phyloP scores from a whole-genome alignment of 495 filamentous ascomycete species.

The Chaetomidium leptoderma region DNA sequence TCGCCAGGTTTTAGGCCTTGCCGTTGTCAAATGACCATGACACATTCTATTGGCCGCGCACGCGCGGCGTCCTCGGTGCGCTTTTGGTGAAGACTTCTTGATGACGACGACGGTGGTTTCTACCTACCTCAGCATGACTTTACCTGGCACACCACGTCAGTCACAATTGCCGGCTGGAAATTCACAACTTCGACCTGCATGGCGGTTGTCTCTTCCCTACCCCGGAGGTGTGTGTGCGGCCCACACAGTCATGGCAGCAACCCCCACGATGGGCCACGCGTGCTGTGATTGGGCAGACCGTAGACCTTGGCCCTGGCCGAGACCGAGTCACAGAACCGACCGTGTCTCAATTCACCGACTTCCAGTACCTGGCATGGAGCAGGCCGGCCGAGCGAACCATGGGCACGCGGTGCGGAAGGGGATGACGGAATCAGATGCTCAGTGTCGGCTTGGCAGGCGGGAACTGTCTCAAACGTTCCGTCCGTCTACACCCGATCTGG shows the following conservation, averaged over 20 bases:
- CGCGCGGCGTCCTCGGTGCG: neutral
- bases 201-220: neutral
- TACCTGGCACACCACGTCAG: constrained; percentile 4
- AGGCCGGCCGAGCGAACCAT: neutral
- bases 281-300: neutral
- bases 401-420: constrained; percentile 9
- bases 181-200: neutral
- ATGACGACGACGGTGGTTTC: neutral
- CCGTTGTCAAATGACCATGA: constrained; percentile 17
- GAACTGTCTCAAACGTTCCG: constrained; percentile 24
- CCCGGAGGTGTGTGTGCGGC: no score
- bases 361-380: neutral
- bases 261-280: neutral
- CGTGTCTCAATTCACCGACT: neutral
- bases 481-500: constrained; percentile 18
- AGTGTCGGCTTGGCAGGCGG: constrained; percentile 25
- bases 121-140: neutral
- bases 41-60: constrained; percentile 11
- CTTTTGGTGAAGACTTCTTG: constrained; percentile 8
- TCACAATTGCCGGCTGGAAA: neutral
- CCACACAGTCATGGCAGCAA: neutral
- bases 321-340: neutral
- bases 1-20: constrained; percentile 15
- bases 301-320: neutral
- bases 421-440: constrained; percentile 19